phyloP scores from a whole-genome alignment of 1,139 yeast species.

The Pichia terricola region DNA sequence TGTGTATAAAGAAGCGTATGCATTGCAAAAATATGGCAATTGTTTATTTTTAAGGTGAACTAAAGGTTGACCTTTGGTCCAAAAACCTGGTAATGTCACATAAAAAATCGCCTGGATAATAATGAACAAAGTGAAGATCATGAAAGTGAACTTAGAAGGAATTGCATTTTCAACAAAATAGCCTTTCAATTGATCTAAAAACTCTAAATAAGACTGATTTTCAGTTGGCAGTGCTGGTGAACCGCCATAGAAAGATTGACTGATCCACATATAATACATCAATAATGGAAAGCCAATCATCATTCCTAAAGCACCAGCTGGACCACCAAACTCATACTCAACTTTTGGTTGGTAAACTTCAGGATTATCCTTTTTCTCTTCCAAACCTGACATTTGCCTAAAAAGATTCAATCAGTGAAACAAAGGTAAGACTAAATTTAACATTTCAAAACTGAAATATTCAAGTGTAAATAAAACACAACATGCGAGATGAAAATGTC shows the following conservation, averaged over 20 bases:
- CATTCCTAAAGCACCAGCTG: constrained; percentile 89
- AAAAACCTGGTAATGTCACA: constrained; percentile 84
- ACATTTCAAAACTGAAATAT: too few species aligned
- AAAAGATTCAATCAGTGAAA: too few species aligned
- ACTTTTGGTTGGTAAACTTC: constrained; percentile 4
- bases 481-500: too few species aligned
- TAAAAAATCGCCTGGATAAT: constrained; percentile 66
- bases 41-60: constrained; percentile 69
- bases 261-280: constrained; percentile 96
- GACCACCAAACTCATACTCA: constrained; percentile 92
- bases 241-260: constrained; percentile 74
- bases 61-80: constrained; percentile 92
- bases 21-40: constrained; percentile 88
- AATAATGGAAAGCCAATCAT: constrained; percentile 83
- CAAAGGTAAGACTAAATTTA: too few species aligned
- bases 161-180: constrained; percentile 48
- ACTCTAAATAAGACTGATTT: constrained; percentile 51
- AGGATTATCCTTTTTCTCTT: too few species aligned
- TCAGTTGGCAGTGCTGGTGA: constrained; percentile 57
- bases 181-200: constrained; percentile 36
- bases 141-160: constrained; percentile 63
- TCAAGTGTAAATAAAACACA: too few species aligned
- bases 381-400: too few species aligned
- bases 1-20: constrained; percentile 73
- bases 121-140: constrained; percentile 61